Conservation (phyloP, 805 yeast genomes). For the Cephaloascus albidus region DNA sequence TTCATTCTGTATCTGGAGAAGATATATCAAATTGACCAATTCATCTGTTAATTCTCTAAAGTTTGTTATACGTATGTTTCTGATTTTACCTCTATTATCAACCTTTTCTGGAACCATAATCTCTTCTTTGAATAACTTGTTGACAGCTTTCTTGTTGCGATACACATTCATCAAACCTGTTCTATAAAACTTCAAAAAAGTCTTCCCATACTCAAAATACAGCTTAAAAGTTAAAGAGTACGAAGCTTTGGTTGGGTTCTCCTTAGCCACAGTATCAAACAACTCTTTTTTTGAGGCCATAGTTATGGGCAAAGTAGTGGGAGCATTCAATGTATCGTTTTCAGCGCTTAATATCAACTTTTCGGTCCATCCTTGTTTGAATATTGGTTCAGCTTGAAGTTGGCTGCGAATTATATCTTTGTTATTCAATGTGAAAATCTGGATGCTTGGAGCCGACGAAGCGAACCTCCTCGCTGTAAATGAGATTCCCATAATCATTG, state of each 20-base stretch:
- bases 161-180: constrained; percentile 50
- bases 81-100: constrained; percentile 13
- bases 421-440: background rate
- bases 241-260: constrained; percentile 9
- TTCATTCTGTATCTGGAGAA: constrained; percentile 24
- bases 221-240: constrained; percentile 21
- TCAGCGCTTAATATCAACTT: background rate
- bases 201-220: constrained; percentile 32
- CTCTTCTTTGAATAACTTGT: constrained; percentile 7
- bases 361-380: background rate
- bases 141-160: constrained; percentile 25
- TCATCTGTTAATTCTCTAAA: constrained; percentile 24
- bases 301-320: constrained; percentile 18
- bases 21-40: constrained; percentile 24
- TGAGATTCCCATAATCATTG: too few relatives aligned
- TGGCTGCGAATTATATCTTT: background rate
- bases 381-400: background rate
- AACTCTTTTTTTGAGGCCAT: constrained; percentile 17
- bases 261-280: constrained; percentile 12
- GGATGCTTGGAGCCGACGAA: background rate
- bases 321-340: constrained; percentile 10
- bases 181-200: constrained; percentile 42
- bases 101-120: constrained; percentile 12
- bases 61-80: constrained; percentile 18
- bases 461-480: too few relatives aligned